These are phyloP conservation scores for Verticillium dahliae DNA, from an alignment of 2,329 filamentous ascomycete genomes.

Conservation along the genomic window DNA sequence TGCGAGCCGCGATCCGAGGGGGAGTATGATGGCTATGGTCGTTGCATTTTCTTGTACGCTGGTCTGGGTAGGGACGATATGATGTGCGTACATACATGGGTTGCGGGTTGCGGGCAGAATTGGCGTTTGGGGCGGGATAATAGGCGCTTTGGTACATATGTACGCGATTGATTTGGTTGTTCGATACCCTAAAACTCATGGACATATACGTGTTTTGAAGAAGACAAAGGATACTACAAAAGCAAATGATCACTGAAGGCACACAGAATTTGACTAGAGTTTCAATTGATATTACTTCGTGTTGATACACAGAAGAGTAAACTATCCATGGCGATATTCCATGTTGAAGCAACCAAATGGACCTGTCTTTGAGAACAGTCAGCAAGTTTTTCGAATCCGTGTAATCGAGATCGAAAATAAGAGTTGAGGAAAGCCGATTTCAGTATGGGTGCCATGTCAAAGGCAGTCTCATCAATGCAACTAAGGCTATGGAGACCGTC, in stretches of 20 bases:
- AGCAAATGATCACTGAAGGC: not conserved
- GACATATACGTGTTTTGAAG: not conserved
- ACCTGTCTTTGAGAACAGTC: not conserved
- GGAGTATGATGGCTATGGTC: constrained; percentile 12
- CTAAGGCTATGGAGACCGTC: constrained; percentile 14
- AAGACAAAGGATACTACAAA: no score
- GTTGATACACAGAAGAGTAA: not conserved
- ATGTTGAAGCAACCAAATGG: no score
- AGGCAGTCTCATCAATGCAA: constrained; percentile 15
- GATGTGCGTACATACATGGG: not conserved
- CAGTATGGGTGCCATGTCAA: constrained; percentile 14
- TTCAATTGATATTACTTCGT: not conserved
- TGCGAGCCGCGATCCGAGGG: not conserved
- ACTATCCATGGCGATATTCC: no score
- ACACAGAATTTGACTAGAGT: not conserved
- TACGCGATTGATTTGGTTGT: not conserved
- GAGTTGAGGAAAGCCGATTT: constrained; percentile 2
- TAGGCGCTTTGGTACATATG: not conserved
- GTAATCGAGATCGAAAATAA: not conserved
- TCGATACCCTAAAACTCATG: not conserved
- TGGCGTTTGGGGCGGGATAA: not conserved
- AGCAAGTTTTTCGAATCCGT: not conserved
- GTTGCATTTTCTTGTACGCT: constrained; percentile 13
- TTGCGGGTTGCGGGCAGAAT: not conserved
- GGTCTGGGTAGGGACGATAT: not conserved